Evolutionary conservation across 768 basidiomycete genomes (phyloP).

Genomic region (Tephrocybe rancida): DNA sequence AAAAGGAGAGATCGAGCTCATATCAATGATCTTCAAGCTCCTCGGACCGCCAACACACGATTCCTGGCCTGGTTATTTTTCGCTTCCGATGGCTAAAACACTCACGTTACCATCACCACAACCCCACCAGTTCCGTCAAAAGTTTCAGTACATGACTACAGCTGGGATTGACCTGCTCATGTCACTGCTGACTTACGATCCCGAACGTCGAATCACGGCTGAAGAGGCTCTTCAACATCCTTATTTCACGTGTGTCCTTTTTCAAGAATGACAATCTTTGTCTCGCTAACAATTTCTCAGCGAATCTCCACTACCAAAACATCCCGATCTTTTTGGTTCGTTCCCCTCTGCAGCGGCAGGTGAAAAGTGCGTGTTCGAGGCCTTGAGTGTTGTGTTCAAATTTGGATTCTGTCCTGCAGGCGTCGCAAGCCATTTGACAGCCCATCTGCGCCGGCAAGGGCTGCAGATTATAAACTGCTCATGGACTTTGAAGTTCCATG

Average conservation of each 20-base stretch:
- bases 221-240: slow-evolving; percentile 90
- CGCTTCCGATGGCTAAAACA: slow-evolving; percentile 80
- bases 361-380: slow-evolving; percentile 68
- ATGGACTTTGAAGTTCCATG: slow-evolving; percentile 60
- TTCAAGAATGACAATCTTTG: not conserved
- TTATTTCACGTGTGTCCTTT: slow-evolving; percentile 75
- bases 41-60: slow-evolving; percentile 89
- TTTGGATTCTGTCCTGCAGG: slow-evolving; percentile 37
- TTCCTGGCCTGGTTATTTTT: slow-evolving; percentile 84
- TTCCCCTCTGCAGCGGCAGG: slow-evolving; percentile 97
- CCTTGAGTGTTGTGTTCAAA: slow-evolving; percentile 2
- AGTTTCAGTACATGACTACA: slow-evolving; percentile 82
- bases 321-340: slow-evolving; percentile 92
- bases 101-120: slow-evolving; percentile 77
- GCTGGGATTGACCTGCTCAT: slow-evolving; percentile 86
- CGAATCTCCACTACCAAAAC: slow-evolving; percentile 94
- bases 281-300: slow-evolving; percentile 37
- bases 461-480: slow-evolving; percentile 66
- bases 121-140: slow-evolving; percentile 76
- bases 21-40: slow-evolving; percentile 93
- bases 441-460: slow-evolving; percentile 78
- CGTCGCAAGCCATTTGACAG: slow-evolving; percentile 78
- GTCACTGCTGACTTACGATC: slow-evolving; percentile 87
- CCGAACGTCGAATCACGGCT: slow-evolving; percentile 81
- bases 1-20: slow-evolving; percentile 91